Evolutionary conservation across 2,329 filamentous ascomycete species (phyloP).

Genomic region (Septoria linicola): DNA sequence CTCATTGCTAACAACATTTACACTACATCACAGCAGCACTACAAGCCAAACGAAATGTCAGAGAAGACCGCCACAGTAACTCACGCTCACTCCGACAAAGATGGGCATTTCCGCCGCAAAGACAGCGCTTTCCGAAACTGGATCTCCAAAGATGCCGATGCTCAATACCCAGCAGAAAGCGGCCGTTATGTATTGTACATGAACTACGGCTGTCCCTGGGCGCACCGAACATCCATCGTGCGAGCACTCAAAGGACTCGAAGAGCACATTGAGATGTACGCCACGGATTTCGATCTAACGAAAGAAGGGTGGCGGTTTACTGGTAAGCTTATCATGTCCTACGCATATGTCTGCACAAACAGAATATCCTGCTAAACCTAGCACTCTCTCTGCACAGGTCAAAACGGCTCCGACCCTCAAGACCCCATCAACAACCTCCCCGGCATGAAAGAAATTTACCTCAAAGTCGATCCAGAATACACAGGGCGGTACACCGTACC

Average conservation of each 20-base stretch:
- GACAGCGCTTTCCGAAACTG: slow-evolving; percentile 56
- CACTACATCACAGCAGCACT: not conserved
- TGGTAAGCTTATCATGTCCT: slow-evolving; percentile 38
- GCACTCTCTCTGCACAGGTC: too few species aligned
- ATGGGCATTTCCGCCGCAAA: slow-evolving; percentile 56
- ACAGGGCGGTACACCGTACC: slow-evolving; percentile 77
- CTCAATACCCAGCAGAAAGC: slow-evolving; percentile 58
- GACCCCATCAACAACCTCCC: slow-evolving; percentile 66
- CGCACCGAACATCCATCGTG: slow-evolving; percentile 52
- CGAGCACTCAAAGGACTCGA: slow-evolving; percentile 53
- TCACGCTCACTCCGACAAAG: slow-evolving; percentile 37
- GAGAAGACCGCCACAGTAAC: slow-evolving; percentile 2
- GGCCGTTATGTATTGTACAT: slow-evolving; percentile 63
- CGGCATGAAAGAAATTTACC: slow-evolving; percentile 71
- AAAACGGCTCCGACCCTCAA: slow-evolving; percentile 54
- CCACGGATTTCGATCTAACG: slow-evolving; percentile 43
- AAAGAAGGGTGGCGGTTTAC: slow-evolving; percentile 69
- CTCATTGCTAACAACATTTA: not conserved
- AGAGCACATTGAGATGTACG: slow-evolving; percentile 50
- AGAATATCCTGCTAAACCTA: too few species aligned
- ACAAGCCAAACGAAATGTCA: not conserved
- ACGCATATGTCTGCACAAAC: too few species aligned
- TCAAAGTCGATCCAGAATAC: slow-evolving; percentile 66
- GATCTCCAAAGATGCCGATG: slow-evolving; percentile 53
- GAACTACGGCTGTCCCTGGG: slow-evolving; percentile 63